Evolutionary conservation across 306 rosid species (phyloP), one percentile per base, ranked within the genome.

Genomic region (Fragaria ananassa): DNA sequence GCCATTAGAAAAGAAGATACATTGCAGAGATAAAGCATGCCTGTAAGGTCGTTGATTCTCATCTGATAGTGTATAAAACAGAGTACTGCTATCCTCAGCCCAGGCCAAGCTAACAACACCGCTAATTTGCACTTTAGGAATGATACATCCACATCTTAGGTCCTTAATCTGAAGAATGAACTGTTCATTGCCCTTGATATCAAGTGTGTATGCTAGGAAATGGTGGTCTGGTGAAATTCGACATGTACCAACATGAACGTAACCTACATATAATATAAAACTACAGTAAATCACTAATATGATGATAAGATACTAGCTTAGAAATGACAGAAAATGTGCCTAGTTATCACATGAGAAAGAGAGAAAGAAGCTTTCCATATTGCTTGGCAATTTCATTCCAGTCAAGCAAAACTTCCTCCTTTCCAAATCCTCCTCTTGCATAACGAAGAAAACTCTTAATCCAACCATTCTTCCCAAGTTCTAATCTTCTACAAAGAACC

Each of bases 1-100:
- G 15, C 57, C 31, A 31, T 27, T 42, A 54, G 17, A 54, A 50
- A 78, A 69, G 39, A 10, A 54, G 18, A 75, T 45, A 68, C 3
- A 27, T 35, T 14, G 21, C 44, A 79, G 79, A 80, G 35, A 79
- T 46, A 50, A 57, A 78, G 46, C 70, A 83, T 89, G 77, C 98
- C 93, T 90, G 90, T 78, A 90, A 88, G 98, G 98, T 76, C 98
- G 84, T 69, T 92, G 97, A 74, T 88, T 92, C 83, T 92, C 96
- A 86, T 95, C 96, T 44, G 93, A 80, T 67, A 78, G 66, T 11
- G 98, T 95, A 81, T 90, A 95, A 77, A 89, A 90, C 79, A 95
- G 85, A 71, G 81, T 83, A 69, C 76, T 76, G 63, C 92, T 85
- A 57, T 89, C 92, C 80, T 78, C 92, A 64, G 88, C 92, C 98